Base-by-base conservation (phyloP, 108 stramenopile genomes). In the Stephanodiscus minutulus region DNA sequence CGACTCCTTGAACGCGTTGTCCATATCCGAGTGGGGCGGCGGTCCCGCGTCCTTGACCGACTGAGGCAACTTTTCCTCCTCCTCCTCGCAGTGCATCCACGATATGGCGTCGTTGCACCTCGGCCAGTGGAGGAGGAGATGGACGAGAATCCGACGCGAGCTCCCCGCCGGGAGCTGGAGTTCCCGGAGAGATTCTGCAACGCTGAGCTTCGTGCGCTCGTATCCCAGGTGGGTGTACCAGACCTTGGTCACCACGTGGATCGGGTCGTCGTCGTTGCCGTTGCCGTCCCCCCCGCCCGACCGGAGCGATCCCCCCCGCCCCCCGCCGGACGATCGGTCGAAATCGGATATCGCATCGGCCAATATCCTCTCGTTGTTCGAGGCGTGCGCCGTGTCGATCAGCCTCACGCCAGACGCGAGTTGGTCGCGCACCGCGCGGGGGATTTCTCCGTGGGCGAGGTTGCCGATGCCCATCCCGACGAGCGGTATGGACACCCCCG, bases 181-280 rank as follows among this genome's bases (percentile, higher is more conserved):
- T 31, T 68, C 65, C 20, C 77, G 53, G 3, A 96, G 36, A 4
- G 85, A 86, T n/a, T 85, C 82, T 44, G 73, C 47, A 8, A 89
- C 85, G 2, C 89, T 72, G 18, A 89, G 50, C 15, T 83, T 87
- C 4, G 95, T 96, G 60, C 95, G 69, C 20, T 90, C 89, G 67
- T 96, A 93, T 15, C 92, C 92, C 10, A 96, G 55, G 72, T 96
- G 83, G n/a, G 95, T 93, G 61, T 93, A 96, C 95, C 95, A 96
- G 0, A 95, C 88, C 66, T 95, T 95, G n/a, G 94, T 92, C 13
- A 92, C 82, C 4, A 95, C 83, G 60, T 95, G 94, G 15, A 95
- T 65, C 17, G 79, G 76, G n/a, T 71, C 76, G 1, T 21, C 46
- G 12, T n/a, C 33, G 21, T 70, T 75, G 53, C 75, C 80, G 12